Conservation (phyloP, 805 yeast species). For the Danielozyma ontarioensis region DNA sequence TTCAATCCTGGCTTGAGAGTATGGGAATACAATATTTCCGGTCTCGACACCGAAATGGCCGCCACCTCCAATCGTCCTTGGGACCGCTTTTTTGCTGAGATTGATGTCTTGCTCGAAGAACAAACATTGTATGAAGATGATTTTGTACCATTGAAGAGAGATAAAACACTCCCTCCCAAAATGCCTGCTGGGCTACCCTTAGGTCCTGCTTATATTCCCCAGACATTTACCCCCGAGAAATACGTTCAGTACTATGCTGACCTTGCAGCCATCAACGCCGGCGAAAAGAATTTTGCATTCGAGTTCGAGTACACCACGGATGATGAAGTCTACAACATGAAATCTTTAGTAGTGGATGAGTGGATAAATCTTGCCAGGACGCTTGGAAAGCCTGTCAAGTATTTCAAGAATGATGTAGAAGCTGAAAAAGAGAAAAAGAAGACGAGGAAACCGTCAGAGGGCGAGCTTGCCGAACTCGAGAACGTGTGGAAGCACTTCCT, state of each 20-base stretch:
- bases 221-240: constrained; percentile 65
- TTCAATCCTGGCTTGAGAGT: constrained; percentile 79
- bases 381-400: constrained; percentile 41
- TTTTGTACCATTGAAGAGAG: constrained; percentile 27
- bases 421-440: constrained; percentile 3
- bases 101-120: constrained; percentile 29
- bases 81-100: constrained; percentile 49
- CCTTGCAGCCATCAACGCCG: constrained; percentile 43
- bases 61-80: constrained; percentile 36
- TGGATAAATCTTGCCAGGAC: constrained; percentile 56
- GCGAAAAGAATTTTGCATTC: constrained; percentile 45
- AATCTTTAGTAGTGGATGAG: constrained; percentile 52
- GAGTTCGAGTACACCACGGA: constrained; percentile 68
- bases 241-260: constrained; percentile 76
- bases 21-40: constrained; percentile 80
- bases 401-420: constrained; percentile 4
- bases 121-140: constrained; percentile 23
- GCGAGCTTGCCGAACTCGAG: constrained; percentile 18
- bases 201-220: constrained; percentile 77
- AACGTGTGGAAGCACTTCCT: constrained; percentile 53
- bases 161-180: constrained; percentile 56
- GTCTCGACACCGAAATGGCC: constrained; percentile 27
- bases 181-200: constrained; percentile 50
- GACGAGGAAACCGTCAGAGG: constrained; percentile 1
- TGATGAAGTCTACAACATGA: constrained; percentile 50